Percentiles rank a stretch among this genome's conserved stretches.
Evolutionary conservation across 306 rosid species (phyloP).

Genomic region (Vicia sativa): DNA sequence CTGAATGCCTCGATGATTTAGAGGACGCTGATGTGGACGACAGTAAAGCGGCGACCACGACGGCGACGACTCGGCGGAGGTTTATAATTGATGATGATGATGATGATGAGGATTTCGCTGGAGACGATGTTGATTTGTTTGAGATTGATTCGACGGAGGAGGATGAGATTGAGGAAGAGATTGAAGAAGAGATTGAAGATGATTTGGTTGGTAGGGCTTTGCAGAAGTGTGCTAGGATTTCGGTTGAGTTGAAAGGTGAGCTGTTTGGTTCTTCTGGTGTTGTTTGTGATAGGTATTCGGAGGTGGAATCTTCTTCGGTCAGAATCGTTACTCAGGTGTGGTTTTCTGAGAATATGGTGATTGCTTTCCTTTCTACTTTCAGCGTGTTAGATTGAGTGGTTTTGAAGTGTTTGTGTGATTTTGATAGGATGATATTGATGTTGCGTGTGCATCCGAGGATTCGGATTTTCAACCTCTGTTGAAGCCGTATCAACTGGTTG

Average conservation of each 20-base stretch:
- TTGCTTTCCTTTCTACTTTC: background rate
- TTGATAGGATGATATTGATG: conserved; percentile 78
- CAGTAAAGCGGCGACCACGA: conserved; percentile 7
- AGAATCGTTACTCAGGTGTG: conserved; percentile 85
- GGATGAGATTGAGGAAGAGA: conserved; percentile 43
- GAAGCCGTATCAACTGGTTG: conserved; percentile 92
- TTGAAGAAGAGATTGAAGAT: conserved; percentile 41
- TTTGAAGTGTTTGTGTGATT: conserved; percentile 3
- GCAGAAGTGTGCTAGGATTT: conserved; percentile 80
- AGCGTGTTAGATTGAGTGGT: background rate
- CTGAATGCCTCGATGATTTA: conserved; percentile 43
- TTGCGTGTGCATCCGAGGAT: conserved; percentile 76
- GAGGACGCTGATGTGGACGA: conserved; percentile 66
- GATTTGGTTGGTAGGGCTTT: conserved; percentile 89
- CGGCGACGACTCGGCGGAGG: conserved; percentile 60
- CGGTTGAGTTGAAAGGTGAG: conserved; percentile 78
- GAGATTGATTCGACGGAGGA: conserved; percentile 54
- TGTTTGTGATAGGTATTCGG: conserved; percentile 71
- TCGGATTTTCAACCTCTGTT: conserved; percentile 89
- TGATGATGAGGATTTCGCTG: conserved; percentile 50
- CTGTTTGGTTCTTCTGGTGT: conserved; percentile 70
- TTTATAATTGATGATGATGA: conserved; percentile 80
- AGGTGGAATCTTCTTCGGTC: conserved; percentile 80
- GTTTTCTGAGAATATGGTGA: background rate
- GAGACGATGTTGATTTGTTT: conserved; percentile 44